These are phyloP conservation scores for Stephanodiscus minutulus DNA, from an alignment of 108 stramenopile genomes.

Conservation along the genomic window DNA sequence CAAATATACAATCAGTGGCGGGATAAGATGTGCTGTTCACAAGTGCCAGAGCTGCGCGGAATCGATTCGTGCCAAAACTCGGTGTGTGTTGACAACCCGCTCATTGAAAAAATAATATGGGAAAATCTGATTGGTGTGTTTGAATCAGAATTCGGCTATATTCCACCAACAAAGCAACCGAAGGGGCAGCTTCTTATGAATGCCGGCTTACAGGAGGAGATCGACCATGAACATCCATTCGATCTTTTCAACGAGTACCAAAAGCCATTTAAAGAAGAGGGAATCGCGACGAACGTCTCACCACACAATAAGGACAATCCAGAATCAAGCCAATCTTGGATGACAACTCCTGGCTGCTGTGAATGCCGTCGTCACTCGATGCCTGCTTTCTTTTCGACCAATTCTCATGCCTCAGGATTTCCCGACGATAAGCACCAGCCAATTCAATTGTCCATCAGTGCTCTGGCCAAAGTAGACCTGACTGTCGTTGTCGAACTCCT, in stretches of 20 bases:
- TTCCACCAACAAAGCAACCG: constrained; percentile 30
- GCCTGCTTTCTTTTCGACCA: constrained; percentile 49
- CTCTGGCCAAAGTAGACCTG: constrained; percentile 58
- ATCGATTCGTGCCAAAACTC: constrained; percentile 35
- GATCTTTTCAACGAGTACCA: constrained; percentile 47
- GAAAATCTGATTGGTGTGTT: constrained; percentile 36
- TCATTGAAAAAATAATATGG: constrained; percentile 42
- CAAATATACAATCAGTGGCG: constrained; percentile 38
- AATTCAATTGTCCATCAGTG: constrained; percentile 67
- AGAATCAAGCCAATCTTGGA: constrained; percentile 35
- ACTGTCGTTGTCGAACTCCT: constrained; percentile 73
- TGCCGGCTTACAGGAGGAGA: constrained; percentile 34
- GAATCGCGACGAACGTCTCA: background rate
- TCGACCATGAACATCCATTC: constrained; percentile 27
- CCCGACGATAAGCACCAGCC: constrained; percentile 81
- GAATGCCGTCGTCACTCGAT: constrained; percentile 56
- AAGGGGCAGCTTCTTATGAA: constrained; percentile 42
- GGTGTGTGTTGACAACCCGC: constrained; percentile 33
- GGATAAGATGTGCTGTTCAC: constrained; percentile 39
- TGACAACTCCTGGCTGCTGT: constrained; percentile 66
- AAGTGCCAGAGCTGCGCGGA: constrained; percentile 39
- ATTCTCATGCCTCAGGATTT: constrained; percentile 42
- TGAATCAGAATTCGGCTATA: constrained; percentile 36
- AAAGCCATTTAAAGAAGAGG: background rate
- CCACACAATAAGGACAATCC: constrained; percentile 24